Evolutionary conservation across 1,139 yeast genomes (phyloP).

Genomic region (Pichia terricola): DNA sequence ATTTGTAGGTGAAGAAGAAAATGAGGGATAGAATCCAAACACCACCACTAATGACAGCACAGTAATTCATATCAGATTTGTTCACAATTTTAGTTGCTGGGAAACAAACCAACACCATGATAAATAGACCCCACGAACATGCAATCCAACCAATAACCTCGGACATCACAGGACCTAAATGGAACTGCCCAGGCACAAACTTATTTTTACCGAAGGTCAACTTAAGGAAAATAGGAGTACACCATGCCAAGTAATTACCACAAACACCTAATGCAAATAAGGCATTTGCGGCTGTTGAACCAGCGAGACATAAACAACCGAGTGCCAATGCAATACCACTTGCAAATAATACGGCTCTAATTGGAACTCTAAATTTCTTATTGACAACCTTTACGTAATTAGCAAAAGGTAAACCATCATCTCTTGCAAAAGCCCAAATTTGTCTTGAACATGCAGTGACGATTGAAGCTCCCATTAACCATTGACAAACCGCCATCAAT

Average conservation of each 20-base stretch:
- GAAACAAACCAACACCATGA: constrained; percentile 32
- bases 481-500: constrained; percentile 42
- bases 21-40: constrained; percentile 36
- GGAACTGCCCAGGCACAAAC: constrained; percentile 57
- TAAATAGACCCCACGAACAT: constrained; percentile 14
- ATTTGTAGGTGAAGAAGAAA: constrained; percentile 38
- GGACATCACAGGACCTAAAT: constrained; percentile 41
- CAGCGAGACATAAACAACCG: constrained; percentile 51
- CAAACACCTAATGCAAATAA: constrained; percentile 49
- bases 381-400: constrained; percentile 43
- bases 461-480: constrained; percentile 58
- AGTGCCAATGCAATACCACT: constrained; percentile 38
- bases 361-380: constrained; percentile 43
- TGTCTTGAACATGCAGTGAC: constrained; percentile 43
- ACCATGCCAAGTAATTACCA: constrained; percentile 54
- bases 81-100: constrained; percentile 26
- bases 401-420: constrained; percentile 40
- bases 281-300: constrained; percentile 50
- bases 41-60: constrained; percentile 43
- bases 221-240: constrained; percentile 44
- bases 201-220: constrained; percentile 36
- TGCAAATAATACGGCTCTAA: constrained; percentile 49
- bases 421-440: constrained; percentile 47
- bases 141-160: constrained; percentile 31
- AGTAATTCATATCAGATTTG: constrained; percentile 44